phyloP scores from a whole-genome alignment of 1,139 yeast species.

The Nematodospora anomalae region DNA sequence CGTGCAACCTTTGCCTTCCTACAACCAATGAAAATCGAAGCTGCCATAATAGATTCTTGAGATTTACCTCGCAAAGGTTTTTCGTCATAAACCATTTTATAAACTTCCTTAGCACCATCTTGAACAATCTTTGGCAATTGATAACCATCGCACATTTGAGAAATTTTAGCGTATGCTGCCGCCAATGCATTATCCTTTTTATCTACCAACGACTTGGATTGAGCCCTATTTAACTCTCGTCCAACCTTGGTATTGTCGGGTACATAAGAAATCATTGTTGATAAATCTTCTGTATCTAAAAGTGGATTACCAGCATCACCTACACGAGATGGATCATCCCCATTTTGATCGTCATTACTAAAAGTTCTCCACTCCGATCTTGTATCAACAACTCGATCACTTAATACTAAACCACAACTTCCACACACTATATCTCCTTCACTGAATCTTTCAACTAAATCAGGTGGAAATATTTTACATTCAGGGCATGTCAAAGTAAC shows the following conservation, averaged over 20 bases:
- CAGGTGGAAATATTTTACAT: slow-evolving; percentile 94
- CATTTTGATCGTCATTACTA: slow-evolving; percentile 94
- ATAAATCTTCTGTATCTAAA: slow-evolving; percentile 86
- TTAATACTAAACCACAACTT: slow-evolving; percentile 88
- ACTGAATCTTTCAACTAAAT: slow-evolving; percentile 88
- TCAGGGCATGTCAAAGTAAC: slow-evolving; percentile 94
- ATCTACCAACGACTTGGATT: slow-evolving; percentile 81
- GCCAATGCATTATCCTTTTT: slow-evolving; percentile 84
- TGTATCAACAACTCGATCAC: slow-evolving; percentile 91
- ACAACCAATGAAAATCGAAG: slow-evolving; percentile 92
- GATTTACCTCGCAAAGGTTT: slow-evolving; percentile 86
- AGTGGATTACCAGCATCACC: slow-evolving; percentile 98
- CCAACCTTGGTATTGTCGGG: slow-evolving; percentile 78
- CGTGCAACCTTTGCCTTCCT: slow-evolving; percentile 93
- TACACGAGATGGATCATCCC: slow-evolving; percentile 98
- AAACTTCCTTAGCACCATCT: slow-evolving; percentile 97
- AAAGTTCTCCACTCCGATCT: slow-evolving; percentile 99
- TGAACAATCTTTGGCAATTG: slow-evolving; percentile 93
- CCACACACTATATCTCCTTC: slow-evolving; percentile 99
- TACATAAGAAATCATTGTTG: slow-evolving; percentile 87
- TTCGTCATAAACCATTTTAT: slow-evolving; percentile 88
- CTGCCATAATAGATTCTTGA: slow-evolving; percentile 94
- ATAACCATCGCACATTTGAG: slow-evolving; percentile 97
- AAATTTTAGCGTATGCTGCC: slow-evolving; percentile 85
- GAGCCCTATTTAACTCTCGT: slow-evolving; percentile 86